Conservation (phyloP, 2,329 filamentous ascomycete species). For the Penicillium olsonii region DNA sequence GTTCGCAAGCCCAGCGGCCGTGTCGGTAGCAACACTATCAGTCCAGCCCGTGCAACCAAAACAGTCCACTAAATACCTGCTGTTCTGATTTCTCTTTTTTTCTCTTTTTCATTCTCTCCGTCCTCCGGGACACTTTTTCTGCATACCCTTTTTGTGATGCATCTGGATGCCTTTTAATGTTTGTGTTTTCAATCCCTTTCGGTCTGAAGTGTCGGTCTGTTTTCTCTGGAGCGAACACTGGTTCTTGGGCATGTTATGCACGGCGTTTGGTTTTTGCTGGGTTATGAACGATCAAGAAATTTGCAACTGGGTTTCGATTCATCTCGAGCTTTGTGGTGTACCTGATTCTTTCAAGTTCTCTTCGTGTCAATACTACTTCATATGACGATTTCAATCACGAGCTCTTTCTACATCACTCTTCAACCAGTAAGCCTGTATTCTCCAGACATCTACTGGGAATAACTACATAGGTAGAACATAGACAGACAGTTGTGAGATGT, state of each 20-base stretch:
- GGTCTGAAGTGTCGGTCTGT: constrained; percentile 15
- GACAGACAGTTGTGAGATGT: no score
- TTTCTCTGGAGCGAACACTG: constrained; percentile 24
- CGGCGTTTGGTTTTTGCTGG: constrained; percentile 31
- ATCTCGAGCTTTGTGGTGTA: constrained; percentile 8
- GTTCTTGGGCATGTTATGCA: constrained; percentile 26
- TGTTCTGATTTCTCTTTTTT: no score
- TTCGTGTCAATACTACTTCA: constrained; percentile 21
- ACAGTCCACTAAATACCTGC: constrained; percentile 24
- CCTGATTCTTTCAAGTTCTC: constrained; percentile 11
- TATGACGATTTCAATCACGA: constrained; percentile 22
- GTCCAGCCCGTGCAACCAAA: constrained; percentile 30
- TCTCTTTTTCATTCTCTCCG: constrained; percentile 21
- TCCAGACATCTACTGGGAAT: neutral
- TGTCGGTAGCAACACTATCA: constrained; percentile 44
- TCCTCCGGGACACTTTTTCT: constrained; percentile 18
- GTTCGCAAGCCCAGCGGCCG: constrained; percentile 51
- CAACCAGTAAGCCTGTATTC: neutral
- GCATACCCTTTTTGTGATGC: constrained; percentile 25
- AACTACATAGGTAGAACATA: no score
- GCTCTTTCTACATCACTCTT: constrained; percentile 1
- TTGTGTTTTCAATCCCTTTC: constrained; percentile 8
- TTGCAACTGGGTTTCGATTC: constrained; percentile 19
- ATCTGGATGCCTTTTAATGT: constrained; percentile 24
- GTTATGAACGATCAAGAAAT: constrained; percentile 20